Evolutionary conservation across 2,329 filamentous ascomycete genomes (phyloP).

Genomic region (Cladosporium velox): DNA sequence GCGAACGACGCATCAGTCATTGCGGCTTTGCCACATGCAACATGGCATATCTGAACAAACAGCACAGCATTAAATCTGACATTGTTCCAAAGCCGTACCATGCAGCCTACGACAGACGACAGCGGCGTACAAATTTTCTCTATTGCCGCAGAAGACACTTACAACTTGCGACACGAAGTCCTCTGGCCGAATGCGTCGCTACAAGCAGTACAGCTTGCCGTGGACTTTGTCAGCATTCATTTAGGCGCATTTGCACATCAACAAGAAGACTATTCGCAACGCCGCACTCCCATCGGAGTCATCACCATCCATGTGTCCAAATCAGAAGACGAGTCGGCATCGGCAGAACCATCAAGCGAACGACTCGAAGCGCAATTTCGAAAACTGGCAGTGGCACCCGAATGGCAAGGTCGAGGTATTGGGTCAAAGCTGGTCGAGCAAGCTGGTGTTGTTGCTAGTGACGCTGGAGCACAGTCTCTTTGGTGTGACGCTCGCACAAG

Average conservation of each 20-base stretch:
- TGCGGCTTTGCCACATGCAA: not conserved
- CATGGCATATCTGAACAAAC: not conserved
- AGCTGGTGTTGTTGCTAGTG: not conserved
- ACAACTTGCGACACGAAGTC: not conserved
- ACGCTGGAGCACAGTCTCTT: not conserved
- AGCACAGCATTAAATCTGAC: not conserved
- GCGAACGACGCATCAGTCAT: not conserved
- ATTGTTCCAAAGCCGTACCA: not conserved
- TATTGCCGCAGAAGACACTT: not conserved
- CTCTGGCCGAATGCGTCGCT: not conserved
- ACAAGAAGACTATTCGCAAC: not conserved
- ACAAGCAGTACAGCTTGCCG: not conserved
- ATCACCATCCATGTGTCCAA: not conserved
- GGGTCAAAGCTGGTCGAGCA: not conserved
- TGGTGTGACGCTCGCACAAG: not conserved
- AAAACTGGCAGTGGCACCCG: not conserved
- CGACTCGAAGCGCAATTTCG: not conserved
- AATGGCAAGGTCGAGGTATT: not conserved
- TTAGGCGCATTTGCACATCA: not conserved
- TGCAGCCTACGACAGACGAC: not conserved
- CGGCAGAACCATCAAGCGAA: not conserved
- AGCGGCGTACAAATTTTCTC: not conserved
- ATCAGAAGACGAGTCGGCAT: not conserved
- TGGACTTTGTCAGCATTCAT: not conserved
- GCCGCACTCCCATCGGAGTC: not conserved